These are phyloP conservation scores for Apiospora phragmitis DNA, from an alignment of 2,329 filamentous ascomycete genomes.

Conservation along the genomic window DNA sequence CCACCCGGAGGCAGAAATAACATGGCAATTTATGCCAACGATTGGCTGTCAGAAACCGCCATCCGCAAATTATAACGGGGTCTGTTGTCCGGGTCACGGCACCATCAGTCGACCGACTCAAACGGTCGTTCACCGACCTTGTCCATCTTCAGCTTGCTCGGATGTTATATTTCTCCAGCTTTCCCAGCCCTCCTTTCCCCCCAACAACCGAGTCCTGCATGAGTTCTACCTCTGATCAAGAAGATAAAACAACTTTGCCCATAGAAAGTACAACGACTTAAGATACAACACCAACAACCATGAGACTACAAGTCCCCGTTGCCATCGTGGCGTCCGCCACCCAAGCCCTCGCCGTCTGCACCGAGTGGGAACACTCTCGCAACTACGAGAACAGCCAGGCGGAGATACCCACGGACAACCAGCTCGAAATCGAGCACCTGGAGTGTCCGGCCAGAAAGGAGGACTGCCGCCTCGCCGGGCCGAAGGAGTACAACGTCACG, in stretches of 20 bases:
- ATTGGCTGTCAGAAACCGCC: not conserved
- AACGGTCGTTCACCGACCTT: too few species aligned
- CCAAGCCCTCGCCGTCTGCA: not conserved
- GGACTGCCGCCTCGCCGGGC: not conserved
- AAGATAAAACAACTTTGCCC: not conserved
- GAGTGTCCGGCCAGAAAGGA: not conserved
- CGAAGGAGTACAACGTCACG: not conserved
- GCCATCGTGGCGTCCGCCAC: not conserved
- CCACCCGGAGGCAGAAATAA: not conserved
- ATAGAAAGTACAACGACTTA: not conserved
- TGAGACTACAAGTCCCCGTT: not conserved
- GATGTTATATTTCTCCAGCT: not conserved
- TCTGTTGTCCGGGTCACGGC: not conserved
- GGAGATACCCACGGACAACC: not conserved
- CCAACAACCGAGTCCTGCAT: too few species aligned
- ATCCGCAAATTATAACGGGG: not conserved
- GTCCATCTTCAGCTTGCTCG: too few species aligned
- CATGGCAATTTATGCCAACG: not conserved
- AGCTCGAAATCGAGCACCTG: not conserved
- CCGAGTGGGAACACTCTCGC: not conserved
- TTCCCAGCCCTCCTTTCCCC: too few species aligned
- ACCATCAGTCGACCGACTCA: not conserved
- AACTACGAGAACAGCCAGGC: accelerated
- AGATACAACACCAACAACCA: not conserved
- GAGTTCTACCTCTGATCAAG: too few species aligned